Evolutionary conservation across 208 protist species (phyloP).

Genomic region (Leptomonas seymouri): DNA sequence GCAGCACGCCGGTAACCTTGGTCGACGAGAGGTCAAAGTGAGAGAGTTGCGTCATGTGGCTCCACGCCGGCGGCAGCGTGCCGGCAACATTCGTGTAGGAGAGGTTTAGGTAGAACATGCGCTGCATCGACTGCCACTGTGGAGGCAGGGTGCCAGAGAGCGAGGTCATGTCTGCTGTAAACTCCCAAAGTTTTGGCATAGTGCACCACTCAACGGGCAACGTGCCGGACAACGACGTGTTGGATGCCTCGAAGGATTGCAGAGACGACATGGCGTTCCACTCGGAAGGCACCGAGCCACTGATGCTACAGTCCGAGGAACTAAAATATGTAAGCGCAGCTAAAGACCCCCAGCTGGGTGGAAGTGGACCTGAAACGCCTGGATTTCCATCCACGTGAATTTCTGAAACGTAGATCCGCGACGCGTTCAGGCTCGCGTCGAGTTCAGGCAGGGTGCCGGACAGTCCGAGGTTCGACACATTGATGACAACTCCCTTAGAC

Average conservation of each 20-base stretch:
- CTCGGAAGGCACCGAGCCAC: neutral
- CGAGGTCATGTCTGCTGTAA: too few species aligned
- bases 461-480: neutral
- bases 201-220: constrained; percentile 1
- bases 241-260: neutral
- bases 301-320: neutral
- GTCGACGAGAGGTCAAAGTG: too few species aligned
- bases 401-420: neutral
- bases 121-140: too few species aligned
- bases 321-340: neutral
- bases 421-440: constrained; percentile 5
- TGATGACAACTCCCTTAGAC: neutral
- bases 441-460: constrained; percentile 9
- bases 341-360: constrained; percentile 2
- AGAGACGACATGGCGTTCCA: neutral
- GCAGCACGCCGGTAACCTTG: too few species aligned
- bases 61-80: too few species aligned
- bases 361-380: neutral
- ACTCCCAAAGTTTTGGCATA: too few species aligned
- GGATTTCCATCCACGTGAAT: neutral
- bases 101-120: too few species aligned
- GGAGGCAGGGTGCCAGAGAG: too few species aligned
- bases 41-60: too few species aligned
- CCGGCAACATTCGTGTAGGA: too few species aligned
- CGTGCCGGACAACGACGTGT: neutral